These are phyloP conservation scores for Cystobasidium pallidum DNA, from an alignment of 1,284 basidiomycete genomes.

Conservation along the genomic window DNA sequence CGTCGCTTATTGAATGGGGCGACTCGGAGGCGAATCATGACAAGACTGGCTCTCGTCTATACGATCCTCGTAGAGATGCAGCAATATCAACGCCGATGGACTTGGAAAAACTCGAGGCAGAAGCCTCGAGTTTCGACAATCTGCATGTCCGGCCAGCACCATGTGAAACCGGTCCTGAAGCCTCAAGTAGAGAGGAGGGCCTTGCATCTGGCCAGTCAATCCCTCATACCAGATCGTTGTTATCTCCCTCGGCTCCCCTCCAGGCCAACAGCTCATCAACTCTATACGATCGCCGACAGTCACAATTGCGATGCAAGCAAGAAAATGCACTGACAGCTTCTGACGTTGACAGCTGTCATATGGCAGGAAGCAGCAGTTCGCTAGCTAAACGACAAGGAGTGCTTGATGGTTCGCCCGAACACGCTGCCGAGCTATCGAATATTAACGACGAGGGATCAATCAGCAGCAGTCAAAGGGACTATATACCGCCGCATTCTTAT, in stretches of 20 bases:
- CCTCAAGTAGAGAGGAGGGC: background rate
- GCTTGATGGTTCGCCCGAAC: background rate
- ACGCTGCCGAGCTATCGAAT: background rate
- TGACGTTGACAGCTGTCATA: background rate
- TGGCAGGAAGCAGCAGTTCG: background rate
- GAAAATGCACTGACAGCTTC: background rate
- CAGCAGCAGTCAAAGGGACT: background rate
- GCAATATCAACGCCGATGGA: too few species aligned
- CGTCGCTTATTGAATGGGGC: too few species aligned
- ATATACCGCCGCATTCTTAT: background rate
- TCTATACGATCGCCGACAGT: conserved; percentile 24
- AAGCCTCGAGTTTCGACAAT: too few species aligned
- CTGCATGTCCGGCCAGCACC: too few species aligned
- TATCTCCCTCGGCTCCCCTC: background rate
- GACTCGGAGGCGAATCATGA: too few species aligned
- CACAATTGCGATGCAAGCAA: conserved; percentile 8
- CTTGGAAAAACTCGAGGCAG: too few species aligned
- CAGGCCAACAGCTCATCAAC: background rate
- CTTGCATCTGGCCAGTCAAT: too few species aligned
- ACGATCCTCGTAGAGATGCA: too few species aligned
- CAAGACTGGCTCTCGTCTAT: too few species aligned
- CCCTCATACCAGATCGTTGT: background rate
- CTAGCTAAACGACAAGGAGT: background rate
- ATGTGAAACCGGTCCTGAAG: background rate
- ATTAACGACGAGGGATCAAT: background rate